Evolutionary conservation across 2,329 filamentous ascomycete species (phyloP).

Genomic region (Fusarium oxysporum): DNA sequence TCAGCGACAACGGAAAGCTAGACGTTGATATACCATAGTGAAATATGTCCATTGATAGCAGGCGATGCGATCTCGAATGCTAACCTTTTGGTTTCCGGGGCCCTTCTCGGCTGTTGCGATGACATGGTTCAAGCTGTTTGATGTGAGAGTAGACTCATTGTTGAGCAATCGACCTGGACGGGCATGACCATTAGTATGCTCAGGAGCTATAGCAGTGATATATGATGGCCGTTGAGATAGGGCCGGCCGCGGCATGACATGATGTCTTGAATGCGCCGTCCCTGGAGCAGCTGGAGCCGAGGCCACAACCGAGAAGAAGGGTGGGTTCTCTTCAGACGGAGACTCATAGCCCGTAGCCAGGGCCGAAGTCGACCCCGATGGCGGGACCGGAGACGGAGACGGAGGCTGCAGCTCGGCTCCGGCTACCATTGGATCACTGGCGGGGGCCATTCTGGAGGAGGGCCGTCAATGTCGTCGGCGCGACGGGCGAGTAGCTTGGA

Average conservation of each 20-base stretch:
- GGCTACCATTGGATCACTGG: conserved; percentile 46
- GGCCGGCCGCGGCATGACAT: conserved; percentile 19
- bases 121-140: conserved; percentile 49
- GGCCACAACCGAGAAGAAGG: conserved; percentile 42
- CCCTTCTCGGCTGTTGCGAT: conserved; percentile 48
- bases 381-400: not conserved
- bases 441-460: conserved; percentile 51
- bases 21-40: conserved; percentile 58
- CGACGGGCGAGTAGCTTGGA: conserved; percentile 60
- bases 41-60: conserved; percentile 81
- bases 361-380: not conserved
- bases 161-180: conserved; percentile 20
- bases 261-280: not conserved
- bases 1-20: not conserved
- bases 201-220: conserved; percentile 20
- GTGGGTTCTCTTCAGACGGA: conserved; percentile 50
- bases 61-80: conserved; percentile 62
- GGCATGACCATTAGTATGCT: not conserved
- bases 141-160: conserved; percentile 27
- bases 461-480: conserved; percentile 61
- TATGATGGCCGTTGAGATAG: conserved; percentile 37
- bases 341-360: conserved; percentile 52
- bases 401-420: conserved; percentile 30
- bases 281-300: conserved; percentile 16
- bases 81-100: conserved; percentile 48